These are phyloP conservation scores for Penicillium nucicola DNA, from an alignment of 495 filamentous ascomycete genomes.

Conservation along the genomic window DNA sequence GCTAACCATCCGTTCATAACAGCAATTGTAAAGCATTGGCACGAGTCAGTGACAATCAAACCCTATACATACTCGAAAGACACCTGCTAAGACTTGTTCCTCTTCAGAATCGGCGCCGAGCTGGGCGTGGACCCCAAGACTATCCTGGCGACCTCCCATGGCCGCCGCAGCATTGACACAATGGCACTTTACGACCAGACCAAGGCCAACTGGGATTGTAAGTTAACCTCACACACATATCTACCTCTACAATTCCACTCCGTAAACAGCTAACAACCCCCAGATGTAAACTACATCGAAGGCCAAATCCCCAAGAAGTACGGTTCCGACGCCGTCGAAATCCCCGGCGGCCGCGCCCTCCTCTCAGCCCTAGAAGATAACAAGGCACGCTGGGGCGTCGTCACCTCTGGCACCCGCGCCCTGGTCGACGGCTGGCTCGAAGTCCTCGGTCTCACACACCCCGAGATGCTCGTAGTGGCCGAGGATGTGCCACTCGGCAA, in stretches of 20 bases:
- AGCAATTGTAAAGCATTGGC: constrained; percentile 95
- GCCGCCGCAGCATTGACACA: constrained; percentile 78
- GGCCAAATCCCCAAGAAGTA: constrained; percentile 70
- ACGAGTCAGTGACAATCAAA: constrained; percentile 52
- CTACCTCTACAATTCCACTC: background rate
- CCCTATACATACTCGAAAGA: background rate
- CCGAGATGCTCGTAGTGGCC: constrained; percentile 73
- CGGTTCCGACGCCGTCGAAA: constrained; percentile 75
- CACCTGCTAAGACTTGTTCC: background rate
- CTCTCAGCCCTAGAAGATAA: constrained; percentile 55
- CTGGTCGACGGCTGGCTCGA: constrained; percentile 84
- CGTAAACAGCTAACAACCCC: background rate
- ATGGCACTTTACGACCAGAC: constrained; percentile 69
- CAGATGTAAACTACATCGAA: constrained; percentile 80
- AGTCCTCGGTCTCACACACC: constrained; percentile 70
- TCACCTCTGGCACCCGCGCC: constrained; percentile 81
- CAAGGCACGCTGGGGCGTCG: constrained; percentile 79
- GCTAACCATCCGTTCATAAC: constrained; percentile 3
- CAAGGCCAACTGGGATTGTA: constrained; percentile 90
- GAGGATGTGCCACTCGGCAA: constrained; percentile 86
- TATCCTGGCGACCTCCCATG: constrained; percentile 87
- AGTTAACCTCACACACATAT: constrained; percentile 32
- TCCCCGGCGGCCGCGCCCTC: constrained; percentile 64
- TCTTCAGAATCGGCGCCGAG: constrained; percentile 69
- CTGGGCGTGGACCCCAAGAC: constrained; percentile 76